Conservation (phyloP, 371 early-diverging fungal species). For the Apophysomyces sp. region DNA sequence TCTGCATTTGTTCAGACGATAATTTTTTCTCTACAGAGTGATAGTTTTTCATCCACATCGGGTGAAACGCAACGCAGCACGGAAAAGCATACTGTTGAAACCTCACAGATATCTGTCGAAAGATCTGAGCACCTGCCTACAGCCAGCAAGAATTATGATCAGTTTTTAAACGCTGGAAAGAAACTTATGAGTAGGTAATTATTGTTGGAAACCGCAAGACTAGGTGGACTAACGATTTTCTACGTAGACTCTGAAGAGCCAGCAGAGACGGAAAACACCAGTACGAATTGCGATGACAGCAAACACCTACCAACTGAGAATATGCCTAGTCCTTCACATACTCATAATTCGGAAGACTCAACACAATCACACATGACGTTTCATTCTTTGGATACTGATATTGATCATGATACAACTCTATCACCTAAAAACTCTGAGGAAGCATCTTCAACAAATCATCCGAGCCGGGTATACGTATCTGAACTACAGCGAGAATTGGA, state of each 20-base stretch:
- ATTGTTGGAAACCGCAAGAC: not conserved
- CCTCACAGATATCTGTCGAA: not conserved
- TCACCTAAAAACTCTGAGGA: not conserved
- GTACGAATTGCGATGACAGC: not conserved
- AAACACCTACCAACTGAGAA: not conserved
- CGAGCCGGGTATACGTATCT: not conserved
- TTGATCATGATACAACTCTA: conserved; percentile 5
- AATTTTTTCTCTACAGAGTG: not conserved
- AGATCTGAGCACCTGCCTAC: not conserved
- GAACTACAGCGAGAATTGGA: conserved; percentile 22
- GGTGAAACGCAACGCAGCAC: not conserved
- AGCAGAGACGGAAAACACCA: conserved; percentile 8
- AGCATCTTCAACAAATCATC: not conserved
- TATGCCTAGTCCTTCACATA: conserved; percentile 15
- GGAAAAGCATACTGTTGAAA: not conserved
- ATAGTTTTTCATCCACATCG: not conserved
- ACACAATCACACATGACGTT: conserved; percentile 14
- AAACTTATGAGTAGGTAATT: not conserved
- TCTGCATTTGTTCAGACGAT: not conserved
- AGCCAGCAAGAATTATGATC: not conserved
- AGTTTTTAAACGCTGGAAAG: not conserved
- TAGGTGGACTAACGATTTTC: conserved; percentile 8
- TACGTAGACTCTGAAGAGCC: conserved; percentile 14
- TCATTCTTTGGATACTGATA: conserved; percentile 9
- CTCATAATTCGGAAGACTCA: conserved; percentile 10